phyloP scores from a whole-genome alignment of 139 green algal species.

The Picochlorum sp. region DNA sequence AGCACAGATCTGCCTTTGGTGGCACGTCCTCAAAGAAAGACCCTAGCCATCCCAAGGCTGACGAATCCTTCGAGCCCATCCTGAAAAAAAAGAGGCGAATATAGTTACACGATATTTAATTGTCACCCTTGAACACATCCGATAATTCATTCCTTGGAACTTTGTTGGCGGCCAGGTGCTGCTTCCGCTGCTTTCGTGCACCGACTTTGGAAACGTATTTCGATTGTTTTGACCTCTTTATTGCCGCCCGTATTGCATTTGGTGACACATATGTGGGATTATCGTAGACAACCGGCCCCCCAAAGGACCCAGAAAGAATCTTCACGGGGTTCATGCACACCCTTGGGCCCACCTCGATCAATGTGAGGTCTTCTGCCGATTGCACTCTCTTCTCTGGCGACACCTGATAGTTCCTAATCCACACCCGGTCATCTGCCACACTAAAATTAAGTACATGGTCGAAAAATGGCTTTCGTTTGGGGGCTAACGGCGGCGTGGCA shows the following conservation, averaged over 20 bases:
- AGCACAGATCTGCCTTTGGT: constrained; percentile 17
- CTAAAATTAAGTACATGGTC: constrained; percentile 92
- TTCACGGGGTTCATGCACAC: constrained; percentile 89
- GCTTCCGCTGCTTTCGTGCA: constrained; percentile 46
- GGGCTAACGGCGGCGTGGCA: constrained; percentile 74
- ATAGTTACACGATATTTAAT: constrained; percentile 1
- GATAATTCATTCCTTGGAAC: constrained; percentile 42
- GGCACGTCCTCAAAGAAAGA: no score
- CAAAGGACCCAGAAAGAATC: constrained; percentile 84
- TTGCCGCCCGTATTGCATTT: constrained; percentile 64
- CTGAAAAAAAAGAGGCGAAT: constrained; percentile 23
- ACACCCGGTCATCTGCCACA: constrained; percentile 77
- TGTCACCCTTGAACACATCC: constrained; percentile 44
- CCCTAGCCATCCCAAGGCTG: no score
- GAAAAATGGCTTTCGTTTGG: constrained; percentile 94
- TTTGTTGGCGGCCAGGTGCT: constrained; percentile 46
- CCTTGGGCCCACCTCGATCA: constrained; percentile 85
- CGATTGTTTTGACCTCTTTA: constrained; percentile 60
- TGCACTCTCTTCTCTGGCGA: constrained; percentile 56
- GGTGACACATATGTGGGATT: constrained; percentile 87
- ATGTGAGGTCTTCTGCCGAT: constrained; percentile 33
- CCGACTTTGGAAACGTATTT: constrained; percentile 79
- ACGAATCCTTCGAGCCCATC: background rate
- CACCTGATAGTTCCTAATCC: constrained; percentile 98
- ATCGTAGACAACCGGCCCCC: constrained; percentile 81